A percentile compares a stretch with the other conserved stretches of the same genome.
These are phyloP conservation scores for Candida albicans DNA, from an alignment of 1,139 yeast species.

Conservation along the genomic window DNA sequence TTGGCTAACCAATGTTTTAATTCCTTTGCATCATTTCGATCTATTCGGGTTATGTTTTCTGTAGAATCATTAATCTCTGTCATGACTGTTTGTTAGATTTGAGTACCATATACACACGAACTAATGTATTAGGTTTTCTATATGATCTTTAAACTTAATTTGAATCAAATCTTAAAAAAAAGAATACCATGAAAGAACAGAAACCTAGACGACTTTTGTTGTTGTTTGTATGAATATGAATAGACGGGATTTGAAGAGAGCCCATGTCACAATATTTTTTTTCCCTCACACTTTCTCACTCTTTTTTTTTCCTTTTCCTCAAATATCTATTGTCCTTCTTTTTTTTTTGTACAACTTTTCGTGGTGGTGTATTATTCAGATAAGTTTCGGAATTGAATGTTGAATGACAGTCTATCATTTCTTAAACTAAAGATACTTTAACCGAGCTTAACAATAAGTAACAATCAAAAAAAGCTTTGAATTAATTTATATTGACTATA, in stretches of 20 bases:
- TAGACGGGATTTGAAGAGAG: too few relatives aligned
- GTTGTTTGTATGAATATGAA: not conserved
- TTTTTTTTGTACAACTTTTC: too few relatives aligned
- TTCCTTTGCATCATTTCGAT: slow-evolving; percentile 18
- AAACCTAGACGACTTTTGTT: not conserved
- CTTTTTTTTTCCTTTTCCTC: not conserved
- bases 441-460: not conserved
- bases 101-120: too few relatives aligned
- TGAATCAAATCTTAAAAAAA: not conserved
- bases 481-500: not conserved
- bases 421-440: not conserved
- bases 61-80: not conserved
- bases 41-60: not conserved
- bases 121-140: too few relatives aligned
- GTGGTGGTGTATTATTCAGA: too few relatives aligned
- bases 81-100: not conserved
- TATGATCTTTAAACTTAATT: too few relatives aligned
- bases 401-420: not conserved
- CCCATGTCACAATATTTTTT: not conserved
- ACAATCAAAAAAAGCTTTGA: not conserved
- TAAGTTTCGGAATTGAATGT: not conserved
- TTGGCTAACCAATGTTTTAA: slow-evolving; percentile 39
- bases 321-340: not conserved
- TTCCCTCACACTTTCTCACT: not conserved
- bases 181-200: not conserved